A percentile compares a stretch with the other conserved stretches of the same genome.
phyloP scores from a whole-genome alignment of 2,329 filamentous ascomycete species.

The Xylaria arbuscula region DNA sequence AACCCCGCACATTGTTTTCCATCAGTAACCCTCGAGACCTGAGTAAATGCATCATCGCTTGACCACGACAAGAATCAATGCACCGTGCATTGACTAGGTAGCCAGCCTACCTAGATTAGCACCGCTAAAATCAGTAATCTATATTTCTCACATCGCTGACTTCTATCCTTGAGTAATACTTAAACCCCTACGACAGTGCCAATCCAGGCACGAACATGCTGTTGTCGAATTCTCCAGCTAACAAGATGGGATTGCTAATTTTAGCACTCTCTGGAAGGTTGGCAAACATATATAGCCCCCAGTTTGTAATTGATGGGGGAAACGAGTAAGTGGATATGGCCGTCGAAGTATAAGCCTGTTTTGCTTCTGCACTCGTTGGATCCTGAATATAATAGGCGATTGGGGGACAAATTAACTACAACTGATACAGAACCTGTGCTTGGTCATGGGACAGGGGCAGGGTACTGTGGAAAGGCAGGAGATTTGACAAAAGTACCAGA shows the following conservation, averaged over 20 bases:
- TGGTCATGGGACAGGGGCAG: not conserved
- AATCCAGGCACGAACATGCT: no score
- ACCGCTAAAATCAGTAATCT: not conserved
- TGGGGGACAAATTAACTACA: not conserved
- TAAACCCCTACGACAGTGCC: not conserved
- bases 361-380: constrained; percentile 16
- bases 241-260: not conserved
- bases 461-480: not conserved
- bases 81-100: not conserved
- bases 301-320: not conserved
- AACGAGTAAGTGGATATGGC: not conserved
- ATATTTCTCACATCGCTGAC: not conserved
- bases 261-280: not conserved
- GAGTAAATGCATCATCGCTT: constrained; percentile 6
- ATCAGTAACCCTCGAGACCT: no score
- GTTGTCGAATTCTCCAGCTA: not conserved
- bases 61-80: not conserved
- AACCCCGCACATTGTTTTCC: constrained; percentile 24
- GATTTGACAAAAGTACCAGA: not conserved
- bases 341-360: not conserved
- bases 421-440: not conserved
- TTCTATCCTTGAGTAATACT: not conserved
- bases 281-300: not conserved
- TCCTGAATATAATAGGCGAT: not conserved
- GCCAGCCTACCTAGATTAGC: not conserved